Evolutionary conservation across 1,139 yeast genomes (phyloP).

Genomic region (Nadsonia commutata): DNA sequence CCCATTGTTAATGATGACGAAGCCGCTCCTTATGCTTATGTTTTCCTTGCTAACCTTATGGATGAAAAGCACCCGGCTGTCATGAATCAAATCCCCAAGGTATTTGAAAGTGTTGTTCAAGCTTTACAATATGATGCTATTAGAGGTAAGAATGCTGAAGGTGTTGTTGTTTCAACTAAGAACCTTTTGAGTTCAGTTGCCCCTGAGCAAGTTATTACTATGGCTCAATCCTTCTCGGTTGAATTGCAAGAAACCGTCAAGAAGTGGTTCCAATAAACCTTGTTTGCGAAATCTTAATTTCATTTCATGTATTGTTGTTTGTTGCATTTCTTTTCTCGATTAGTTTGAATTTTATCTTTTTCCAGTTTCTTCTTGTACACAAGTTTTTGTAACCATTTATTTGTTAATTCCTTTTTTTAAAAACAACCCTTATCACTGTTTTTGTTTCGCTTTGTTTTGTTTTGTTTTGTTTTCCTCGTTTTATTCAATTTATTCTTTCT

Average conservation of each 20-base stretch:
- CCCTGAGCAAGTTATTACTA: constrained; percentile 49
- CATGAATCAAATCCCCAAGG: constrained; percentile 40
- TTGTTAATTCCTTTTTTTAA: too few species aligned
- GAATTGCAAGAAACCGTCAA: constrained; percentile 49
- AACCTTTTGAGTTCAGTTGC: constrained; percentile 29
- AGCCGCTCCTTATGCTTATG: constrained; percentile 79
- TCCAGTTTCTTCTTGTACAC: too few species aligned
- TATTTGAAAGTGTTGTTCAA: constrained; percentile 60
- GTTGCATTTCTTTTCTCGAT: too few species aligned
- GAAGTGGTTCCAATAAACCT: constrained; percentile 20
- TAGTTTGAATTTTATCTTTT: too few species aligned
- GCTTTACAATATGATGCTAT: constrained; percentile 60
- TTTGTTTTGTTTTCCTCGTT: too few species aligned
- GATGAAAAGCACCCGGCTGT: constrained; percentile 55
- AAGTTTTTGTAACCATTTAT: too few species aligned
- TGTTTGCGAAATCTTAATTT: too few species aligned
- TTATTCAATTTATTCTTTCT: too few species aligned
- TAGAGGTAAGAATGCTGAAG: constrained; percentile 54
- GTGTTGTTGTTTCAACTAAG: constrained; percentile 42
- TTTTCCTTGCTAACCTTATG: constrained; percentile 60
- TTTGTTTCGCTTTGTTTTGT: too few species aligned
- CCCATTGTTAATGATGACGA: constrained; percentile 78
- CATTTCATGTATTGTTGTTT: background rate
- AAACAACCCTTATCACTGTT: too few species aligned
- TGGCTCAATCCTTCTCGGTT: constrained; percentile 48